Evolutionary conservation across 495 filamentous ascomycete genomes (phyloP).

Genomic region (Hypoxylon lienhwacheense): DNA sequence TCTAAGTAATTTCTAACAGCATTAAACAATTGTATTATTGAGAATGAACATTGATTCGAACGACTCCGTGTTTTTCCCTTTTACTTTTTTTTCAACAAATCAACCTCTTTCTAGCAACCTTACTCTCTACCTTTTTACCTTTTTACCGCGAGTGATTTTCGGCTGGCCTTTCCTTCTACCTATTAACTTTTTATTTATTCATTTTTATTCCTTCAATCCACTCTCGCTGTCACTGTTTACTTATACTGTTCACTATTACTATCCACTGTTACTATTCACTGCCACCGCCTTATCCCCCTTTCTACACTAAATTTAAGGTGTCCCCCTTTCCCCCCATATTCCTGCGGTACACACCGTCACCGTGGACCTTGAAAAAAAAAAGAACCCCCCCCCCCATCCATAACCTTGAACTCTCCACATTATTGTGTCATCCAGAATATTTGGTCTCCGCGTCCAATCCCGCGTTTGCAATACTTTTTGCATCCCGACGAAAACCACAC

Average conservation of each 20-base stretch:
- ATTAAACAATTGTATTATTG: too few relatives aligned
- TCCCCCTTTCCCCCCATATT: slow-evolving; percentile 3
- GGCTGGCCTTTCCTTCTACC: slow-evolving; percentile 26
- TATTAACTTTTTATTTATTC: too few relatives aligned
- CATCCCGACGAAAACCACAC: slow-evolving; percentile 23
- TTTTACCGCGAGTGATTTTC: slow-evolving; percentile 7
- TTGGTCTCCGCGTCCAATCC: slow-evolving; percentile 32
- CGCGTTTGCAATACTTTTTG: slow-evolving; percentile 30
- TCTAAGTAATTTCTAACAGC: too few relatives aligned
- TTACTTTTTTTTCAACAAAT: slow-evolving; percentile 23
- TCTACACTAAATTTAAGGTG: background rate
- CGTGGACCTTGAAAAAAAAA: too few relatives aligned
- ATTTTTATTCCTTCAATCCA: too few relatives aligned
- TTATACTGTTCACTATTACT: background rate
- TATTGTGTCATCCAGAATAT: slow-evolving; percentile 33
- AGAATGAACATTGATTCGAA: too few relatives aligned
- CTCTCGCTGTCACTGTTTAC: slow-evolving; percentile 3
- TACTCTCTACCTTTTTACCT: background rate
- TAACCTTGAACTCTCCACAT: slow-evolving; percentile 34
- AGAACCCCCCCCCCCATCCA: too few relatives aligned
- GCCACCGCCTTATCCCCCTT: background rate
- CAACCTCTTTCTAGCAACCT: slow-evolving; percentile 24
- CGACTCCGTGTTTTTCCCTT: slow-evolving; percentile 26
- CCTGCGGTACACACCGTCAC: slow-evolving; percentile 31
- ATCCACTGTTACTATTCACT: too few relatives aligned